Base-by-base conservation (phyloP, 2,329 filamentous ascomycete species). In the Penicillium sp. region DNA sequence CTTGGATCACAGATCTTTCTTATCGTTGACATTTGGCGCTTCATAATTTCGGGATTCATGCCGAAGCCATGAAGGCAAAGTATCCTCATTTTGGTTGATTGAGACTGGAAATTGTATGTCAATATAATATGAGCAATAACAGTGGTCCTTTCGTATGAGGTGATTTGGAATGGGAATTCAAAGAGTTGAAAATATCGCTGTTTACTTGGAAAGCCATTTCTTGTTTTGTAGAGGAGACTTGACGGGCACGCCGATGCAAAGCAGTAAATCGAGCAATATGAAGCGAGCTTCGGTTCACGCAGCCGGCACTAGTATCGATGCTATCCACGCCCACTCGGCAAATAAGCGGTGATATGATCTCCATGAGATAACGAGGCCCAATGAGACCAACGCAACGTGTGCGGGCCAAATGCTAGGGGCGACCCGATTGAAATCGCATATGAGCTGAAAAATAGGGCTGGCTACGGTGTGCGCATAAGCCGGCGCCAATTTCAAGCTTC, bases 11-110 rank as follows among this genome's bases (percentile, higher is more conserved):
- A 43, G 8, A 38, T 24, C 18, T 46, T 53, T 13, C 40, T 32
- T 1, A 59, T 16, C 11, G 24, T 48, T 11, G 47, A 56, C 38
- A 58, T 27, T 21, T 58, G 55, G 38, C 39, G 36, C 41, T 39
- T 48, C 50, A 60, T 56, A 24, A 67, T 48, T 4, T 49, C 41
- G 14, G 61, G 42, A 36, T 51, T 59, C 6, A 55, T 61, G 9
- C 66, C 66, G 40, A 41, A 52, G 38, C 63, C 65, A 54, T 66
- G 66, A 5, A 66, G 59, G 44, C 64, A 68, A 13, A 67, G 58
- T 22, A 68, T 56, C 24, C 46, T 47, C 62, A 66, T 64, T 21
- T 42, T 36, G 13, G 13, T 36, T 36, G 14, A n/a, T 36, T 36
- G 5, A 36, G 13, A 36, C 13, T 7, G 34, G 14, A 8, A 27